Evolutionary conservation across 2,329 filamentous ascomycete species (phyloP).

Genomic region (Lasiodiplodia citricola): DNA sequence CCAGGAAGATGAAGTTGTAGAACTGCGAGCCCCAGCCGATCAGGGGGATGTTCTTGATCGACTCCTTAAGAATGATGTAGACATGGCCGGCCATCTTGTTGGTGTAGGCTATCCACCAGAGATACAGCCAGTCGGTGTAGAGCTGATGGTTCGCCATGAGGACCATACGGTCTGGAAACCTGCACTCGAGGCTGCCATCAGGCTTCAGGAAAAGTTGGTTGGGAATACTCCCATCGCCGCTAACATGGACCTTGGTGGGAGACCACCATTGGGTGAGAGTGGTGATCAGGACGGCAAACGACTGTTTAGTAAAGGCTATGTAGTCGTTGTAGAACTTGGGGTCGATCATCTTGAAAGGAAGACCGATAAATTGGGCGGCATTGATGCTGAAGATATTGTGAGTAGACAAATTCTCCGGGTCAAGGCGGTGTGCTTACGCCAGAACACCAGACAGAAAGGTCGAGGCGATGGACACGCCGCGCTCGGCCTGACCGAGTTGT

Average conservation of each 20-base stretch:
- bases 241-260: constrained; percentile 81
- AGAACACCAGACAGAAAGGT: constrained; percentile 57
- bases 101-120: constrained; percentile 94
- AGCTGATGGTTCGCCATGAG: constrained; percentile 85
- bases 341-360: constrained; percentile 76
- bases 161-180: constrained; percentile 80
- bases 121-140: constrained; percentile 90
- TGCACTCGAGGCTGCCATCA: constrained; percentile 76
- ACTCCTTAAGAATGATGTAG: constrained; percentile 91
- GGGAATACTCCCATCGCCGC: constrained; percentile 79
- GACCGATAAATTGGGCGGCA: constrained; percentile 75
- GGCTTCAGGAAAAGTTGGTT: constrained; percentile 72
- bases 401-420: background rate
- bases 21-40: constrained; percentile 83
- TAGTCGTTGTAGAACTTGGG: constrained; percentile 81
- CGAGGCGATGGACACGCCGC: constrained; percentile 56
- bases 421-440: constrained; percentile 41
- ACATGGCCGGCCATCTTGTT: constrained; percentile 83
- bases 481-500: constrained; percentile 54
- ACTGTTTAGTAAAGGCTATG: constrained; percentile 86
- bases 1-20: constrained; percentile 89
- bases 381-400: constrained; percentile 50
- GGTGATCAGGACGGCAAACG: constrained; percentile 77
- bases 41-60: constrained; percentile 78
- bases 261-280: constrained; percentile 87